Conservation (phyloP, 108 stramenopile species). For the Chaetoceros tenuissimus region DNA sequence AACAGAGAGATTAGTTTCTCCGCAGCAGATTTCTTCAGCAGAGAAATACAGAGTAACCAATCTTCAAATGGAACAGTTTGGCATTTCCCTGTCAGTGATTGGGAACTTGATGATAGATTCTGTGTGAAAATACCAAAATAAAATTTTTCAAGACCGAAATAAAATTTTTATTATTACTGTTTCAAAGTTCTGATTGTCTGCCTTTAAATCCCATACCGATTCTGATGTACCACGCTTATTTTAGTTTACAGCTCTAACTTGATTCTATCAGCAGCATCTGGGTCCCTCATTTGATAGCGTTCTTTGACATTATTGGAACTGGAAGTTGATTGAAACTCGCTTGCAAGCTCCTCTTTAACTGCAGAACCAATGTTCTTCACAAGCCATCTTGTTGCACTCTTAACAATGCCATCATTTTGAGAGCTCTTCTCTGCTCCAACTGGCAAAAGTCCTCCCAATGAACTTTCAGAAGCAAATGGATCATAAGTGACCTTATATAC, state of each 20-base stretch:
- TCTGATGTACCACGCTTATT: too few relatives aligned
- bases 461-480: conserved; percentile 7
- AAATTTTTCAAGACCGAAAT: too few relatives aligned
- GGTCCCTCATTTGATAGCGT: neutral
- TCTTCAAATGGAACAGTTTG: conserved; percentile 36
- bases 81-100: conserved; percentile 83
- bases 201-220: too few relatives aligned
- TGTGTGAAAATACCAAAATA: conserved; percentile 55
- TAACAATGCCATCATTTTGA: neutral
- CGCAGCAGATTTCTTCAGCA: conserved; percentile 72
- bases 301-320: neutral
- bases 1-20: conserved; percentile 65
- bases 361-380: neutral
- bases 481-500: conserved; percentile 56
- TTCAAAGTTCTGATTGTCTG: too few relatives aligned
- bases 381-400: neutral
- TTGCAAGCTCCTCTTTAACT: neutral
- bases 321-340: neutral
- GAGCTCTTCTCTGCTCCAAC: neutral
- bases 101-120: conserved; percentile 63
- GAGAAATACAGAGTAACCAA: conserved; percentile 77
- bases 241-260: neutral
- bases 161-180: too few relatives aligned
- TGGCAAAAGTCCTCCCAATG: neutral
- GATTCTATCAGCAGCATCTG: neutral